These are phyloP conservation scores for Polychytrium aggregatum DNA, from an alignment of 192 early-diverging fungal species.

Conservation along the genomic window DNA sequence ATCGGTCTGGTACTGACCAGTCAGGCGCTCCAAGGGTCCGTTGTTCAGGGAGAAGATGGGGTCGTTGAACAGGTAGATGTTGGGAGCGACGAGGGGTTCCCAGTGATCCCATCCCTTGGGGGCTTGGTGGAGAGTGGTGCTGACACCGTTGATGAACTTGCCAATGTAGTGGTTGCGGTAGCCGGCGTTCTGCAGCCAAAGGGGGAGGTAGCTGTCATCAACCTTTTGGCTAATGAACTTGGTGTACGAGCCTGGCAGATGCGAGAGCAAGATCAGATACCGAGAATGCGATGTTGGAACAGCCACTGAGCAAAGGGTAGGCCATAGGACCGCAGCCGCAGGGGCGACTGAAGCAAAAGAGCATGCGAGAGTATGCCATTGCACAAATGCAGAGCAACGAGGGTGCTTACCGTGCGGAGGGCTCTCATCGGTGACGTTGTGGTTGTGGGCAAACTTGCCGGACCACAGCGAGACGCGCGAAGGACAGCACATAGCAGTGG, in stretches of 20 bases:
- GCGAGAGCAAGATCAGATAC: too few species aligned
- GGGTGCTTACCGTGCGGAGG: background rate
- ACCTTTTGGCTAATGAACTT: conserved; percentile 22
- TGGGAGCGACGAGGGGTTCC: conserved; percentile 36
- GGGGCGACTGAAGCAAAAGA: conserved; percentile 19
- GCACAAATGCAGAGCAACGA: conserved; percentile 5
- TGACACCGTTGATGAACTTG: conserved; percentile 50
- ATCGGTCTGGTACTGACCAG: conserved; percentile 40
- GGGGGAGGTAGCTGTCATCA: conserved; percentile 33
- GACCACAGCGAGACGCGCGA: conserved; percentile 44
- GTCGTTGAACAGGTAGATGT: conserved; percentile 40
- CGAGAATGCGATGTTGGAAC: too few species aligned
- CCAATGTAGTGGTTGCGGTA: conserved; percentile 58
- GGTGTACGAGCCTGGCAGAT: too few species aligned
- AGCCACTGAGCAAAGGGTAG: too few species aligned
- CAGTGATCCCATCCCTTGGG: conserved; percentile 26
- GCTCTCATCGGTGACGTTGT: conserved; percentile 21
- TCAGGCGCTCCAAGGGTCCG: conserved; percentile 30
- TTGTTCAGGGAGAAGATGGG: conserved; percentile 50
- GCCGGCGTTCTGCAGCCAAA: conserved; percentile 41
- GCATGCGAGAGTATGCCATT: background rate
- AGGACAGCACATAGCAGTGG: conserved; percentile 53
- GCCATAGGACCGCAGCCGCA: too few species aligned
- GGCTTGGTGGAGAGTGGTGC: conserved; percentile 17
- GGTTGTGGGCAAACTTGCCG: conserved; percentile 56